Evolutionary conservation across 306 rosid genomes (phyloP), one percentile per base, ranked within the genome.

Genomic region (Amphicarpaea edgeworthii): DNA sequence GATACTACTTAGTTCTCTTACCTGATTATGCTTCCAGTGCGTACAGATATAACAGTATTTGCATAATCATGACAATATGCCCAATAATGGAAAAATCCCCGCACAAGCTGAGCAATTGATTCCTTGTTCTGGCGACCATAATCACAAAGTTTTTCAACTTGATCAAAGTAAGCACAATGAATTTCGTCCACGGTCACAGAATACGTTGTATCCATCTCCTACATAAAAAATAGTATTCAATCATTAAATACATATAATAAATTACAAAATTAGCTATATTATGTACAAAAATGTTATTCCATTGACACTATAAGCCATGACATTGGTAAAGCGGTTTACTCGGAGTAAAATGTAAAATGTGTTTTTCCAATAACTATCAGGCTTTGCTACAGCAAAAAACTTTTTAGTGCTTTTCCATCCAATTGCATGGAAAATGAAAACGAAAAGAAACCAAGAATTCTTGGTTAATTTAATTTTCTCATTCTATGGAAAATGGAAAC

Each of bases 71-170:
- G 99, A 68, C 88, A 34, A 80, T 90, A 95, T 21, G 99, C 99
- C 99, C 99, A 95, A 77, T 95, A 92, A 78, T 84, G 77, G 90
- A 95, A 95, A 85, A 95, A 95, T 6, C 86, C 97, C 97, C 97
- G 89, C 78, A 95, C 97, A 43, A 95, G 97, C 64, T 85, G 93
- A 80, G 91, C 87, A 84, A 95, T 82, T 1, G 87, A 82, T 82
- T 95, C 97, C 80, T 68, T 92, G 87, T 95, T 95, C 12, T 24
- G 77, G 16, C 45, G 79, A 71, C 97, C 97, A 80, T 87, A 95
- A 78, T 79, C 80, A 68, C 53, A 21, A 17, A 95, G 93, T 41
- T 68, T 74, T 60, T 90, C 96, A 73, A 95, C 90, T 89, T 84
- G 85, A 83, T 92, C 99, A 70, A 87, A 95, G 90, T 45, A 95